A percentile compares a stretch with the other conserved stretches of the same genome.
These are phyloP conservation scores for Allium fistulosum DNA, from an alignment of 106 monocot species.

Conservation along the genomic window DNA sequence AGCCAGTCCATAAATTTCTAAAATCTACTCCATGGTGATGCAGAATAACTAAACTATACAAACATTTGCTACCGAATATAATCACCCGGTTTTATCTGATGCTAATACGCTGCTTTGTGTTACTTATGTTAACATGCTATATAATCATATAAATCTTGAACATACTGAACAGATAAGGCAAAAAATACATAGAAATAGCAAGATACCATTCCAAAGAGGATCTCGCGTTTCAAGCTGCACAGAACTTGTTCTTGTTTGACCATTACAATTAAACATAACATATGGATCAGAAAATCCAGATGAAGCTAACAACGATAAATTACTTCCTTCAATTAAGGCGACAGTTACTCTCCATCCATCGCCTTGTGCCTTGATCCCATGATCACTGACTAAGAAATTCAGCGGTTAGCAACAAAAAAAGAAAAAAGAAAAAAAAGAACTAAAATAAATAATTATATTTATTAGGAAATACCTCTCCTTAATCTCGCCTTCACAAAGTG, in stretches of 20 bases:
- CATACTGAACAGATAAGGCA: not conserved
- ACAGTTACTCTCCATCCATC: constrained; percentile 73
- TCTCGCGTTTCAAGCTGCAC: constrained; percentile 61
- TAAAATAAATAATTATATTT: too few species aligned
- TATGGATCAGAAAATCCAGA: constrained; percentile 45
- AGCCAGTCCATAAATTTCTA: too few species aligned
- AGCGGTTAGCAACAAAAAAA: not conserved
- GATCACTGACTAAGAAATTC: constrained; percentile 35
- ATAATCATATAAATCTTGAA: too few species aligned
- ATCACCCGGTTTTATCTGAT: too few species aligned
- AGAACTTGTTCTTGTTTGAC: constrained; percentile 59
- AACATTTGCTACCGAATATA: too few species aligned
- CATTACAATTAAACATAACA: constrained; percentile 57
- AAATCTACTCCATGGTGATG: too few species aligned
- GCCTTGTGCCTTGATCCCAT: constrained; percentile 47
- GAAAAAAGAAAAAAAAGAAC: too few species aligned
- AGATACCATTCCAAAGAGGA: constrained; percentile 67
- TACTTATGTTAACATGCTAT: too few species aligned
- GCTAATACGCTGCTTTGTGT: too few species aligned
- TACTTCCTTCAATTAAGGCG: constrained; percentile 54
- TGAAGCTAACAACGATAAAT: constrained; percentile 20
- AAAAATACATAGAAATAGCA: not conserved
- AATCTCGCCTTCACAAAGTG: constrained; percentile 55
- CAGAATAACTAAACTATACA: too few species aligned
- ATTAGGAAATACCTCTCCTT: constrained; percentile 28